Conservation (phyloP, 148 eudicot genomes). For the Vaccinium corymbosum region DNA sequence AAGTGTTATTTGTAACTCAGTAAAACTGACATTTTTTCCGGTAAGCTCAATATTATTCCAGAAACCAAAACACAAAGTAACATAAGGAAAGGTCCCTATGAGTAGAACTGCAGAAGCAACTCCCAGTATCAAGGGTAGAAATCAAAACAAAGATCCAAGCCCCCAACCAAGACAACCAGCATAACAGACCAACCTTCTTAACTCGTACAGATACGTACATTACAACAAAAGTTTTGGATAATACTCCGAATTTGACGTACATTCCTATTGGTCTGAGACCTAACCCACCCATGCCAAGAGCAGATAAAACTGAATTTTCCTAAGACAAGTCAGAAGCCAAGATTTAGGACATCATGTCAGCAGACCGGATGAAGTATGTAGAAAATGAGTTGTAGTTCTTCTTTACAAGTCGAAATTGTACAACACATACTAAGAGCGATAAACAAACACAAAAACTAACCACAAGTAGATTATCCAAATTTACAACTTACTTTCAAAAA, state of each 20-base stretch:
- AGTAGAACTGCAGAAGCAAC: no score
- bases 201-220: neutral
- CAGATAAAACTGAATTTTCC: neutral
- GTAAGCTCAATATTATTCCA: no score
- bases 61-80: no score
- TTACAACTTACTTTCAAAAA: neutral
- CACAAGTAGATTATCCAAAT: neutral
- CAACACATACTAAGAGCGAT: no score
- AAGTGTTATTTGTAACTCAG: no score
- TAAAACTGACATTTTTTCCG: no score
- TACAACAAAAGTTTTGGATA: neutral
- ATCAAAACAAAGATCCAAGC: no score
- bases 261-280: neutral
- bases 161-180: neutral
- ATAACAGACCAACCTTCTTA: neutral
- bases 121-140: no score
- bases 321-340: neutral
- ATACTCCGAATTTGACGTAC: neutral
- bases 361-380: neutral
- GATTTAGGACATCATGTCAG: neutral
- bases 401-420: neutral
- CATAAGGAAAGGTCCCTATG: no score
- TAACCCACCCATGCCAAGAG: neutral
- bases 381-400: neutral
- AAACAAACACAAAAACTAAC: neutral